Evolutionary conservation across 805 yeast species (phyloP), one percentile per base, ranked within the genome.

Genomic region (Schwanniomyces yamadae): DNA sequence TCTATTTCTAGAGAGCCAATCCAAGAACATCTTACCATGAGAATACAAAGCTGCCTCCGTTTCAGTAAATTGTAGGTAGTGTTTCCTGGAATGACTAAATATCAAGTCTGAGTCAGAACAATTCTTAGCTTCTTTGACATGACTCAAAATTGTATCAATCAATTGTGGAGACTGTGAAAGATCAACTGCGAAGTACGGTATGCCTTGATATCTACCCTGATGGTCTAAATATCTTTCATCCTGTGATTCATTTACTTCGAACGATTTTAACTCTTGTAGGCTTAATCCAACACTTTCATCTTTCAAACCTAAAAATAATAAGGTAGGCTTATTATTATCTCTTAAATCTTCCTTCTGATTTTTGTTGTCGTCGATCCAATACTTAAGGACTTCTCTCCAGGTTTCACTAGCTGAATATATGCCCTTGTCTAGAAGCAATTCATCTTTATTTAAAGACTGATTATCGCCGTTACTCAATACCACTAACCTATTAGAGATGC

Each of bases 21-120:
- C 95, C 36, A 89, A 52, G 53, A 80, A 84, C 80, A 84, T 87
- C 40, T 82, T 78, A 0, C 86, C 91, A 52, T 90, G 93, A 3
- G 95, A 82, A 45, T 77, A 82, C 15, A 88, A 54, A 3, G 87
- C 77, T 0, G 88, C 83, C 34, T 82, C 84, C 13, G 38, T 42
- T 23, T 49, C 43, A 27, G 54, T 49, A 38, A 68, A 64, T 8
- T 58, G 56, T 37, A 70, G 51, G 28, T 54, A 50, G 39, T 68
- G 67, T 30, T 61, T 64, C 34, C 71, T 41, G 5, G 71, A 55
- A 27, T 50, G 46, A n/a, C 64, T 52, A 46, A 55, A 71, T 29
- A 57, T 54, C 16, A 56, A 23, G 25, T 52, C 37, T 12, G 41
- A 25, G 12, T 37, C 37, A n/a, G 32, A 40, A n/a, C 47, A 24